Conservation (phyloP, 768 basidiomycete species). For the Phanerochaete sordida region DNA sequence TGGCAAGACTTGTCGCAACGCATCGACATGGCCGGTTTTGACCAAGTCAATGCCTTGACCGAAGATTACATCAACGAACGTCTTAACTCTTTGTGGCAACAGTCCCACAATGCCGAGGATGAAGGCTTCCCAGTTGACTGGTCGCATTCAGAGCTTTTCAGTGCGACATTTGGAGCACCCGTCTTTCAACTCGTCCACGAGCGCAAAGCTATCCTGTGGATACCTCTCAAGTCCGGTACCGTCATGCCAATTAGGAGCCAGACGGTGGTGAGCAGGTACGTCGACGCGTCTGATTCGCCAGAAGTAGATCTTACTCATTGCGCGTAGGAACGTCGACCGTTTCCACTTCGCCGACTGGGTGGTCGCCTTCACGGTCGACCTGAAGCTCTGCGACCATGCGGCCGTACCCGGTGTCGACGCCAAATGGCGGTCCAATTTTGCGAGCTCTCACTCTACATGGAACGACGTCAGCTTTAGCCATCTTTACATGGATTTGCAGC, state of each 20-base stretch:
- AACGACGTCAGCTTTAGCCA: constrained; percentile 18
- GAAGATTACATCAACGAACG: constrained; percentile 21
- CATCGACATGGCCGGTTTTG: constrained; percentile 19
- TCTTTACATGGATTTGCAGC: constrained; percentile 19
- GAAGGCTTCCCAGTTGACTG: constrained; percentile 4
- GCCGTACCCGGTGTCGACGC: background rate
- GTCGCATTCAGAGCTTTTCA: constrained; percentile 15
- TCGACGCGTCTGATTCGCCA: background rate
- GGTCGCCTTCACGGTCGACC: constrained; percentile 25
- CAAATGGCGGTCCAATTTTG: background rate
- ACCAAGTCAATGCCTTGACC: constrained; percentile 20
- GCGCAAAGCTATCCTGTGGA: constrained; percentile 18
- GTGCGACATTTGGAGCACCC: constrained; percentile 14
- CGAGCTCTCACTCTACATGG: constrained; percentile 10
- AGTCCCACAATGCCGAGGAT: background rate
- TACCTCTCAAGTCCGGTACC: constrained; percentile 11
- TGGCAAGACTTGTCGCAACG: constrained; percentile 13
- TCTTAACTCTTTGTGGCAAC: constrained; percentile 10
- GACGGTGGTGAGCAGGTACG: constrained; percentile 3
- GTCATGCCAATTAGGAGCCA: constrained; percentile 9
- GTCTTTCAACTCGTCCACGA: constrained; percentile 17
- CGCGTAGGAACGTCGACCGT: background rate
- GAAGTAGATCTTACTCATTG: background rate
- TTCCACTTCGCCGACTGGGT: constrained; percentile 10
- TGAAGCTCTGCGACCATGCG: constrained; percentile 15